A percentile compares a stretch with the other conserved stretches of the same genome.
phyloP scores from a whole-genome alignment of 2,329 filamentous ascomycete species.

The Mycosphaerella arachidis region DNA sequence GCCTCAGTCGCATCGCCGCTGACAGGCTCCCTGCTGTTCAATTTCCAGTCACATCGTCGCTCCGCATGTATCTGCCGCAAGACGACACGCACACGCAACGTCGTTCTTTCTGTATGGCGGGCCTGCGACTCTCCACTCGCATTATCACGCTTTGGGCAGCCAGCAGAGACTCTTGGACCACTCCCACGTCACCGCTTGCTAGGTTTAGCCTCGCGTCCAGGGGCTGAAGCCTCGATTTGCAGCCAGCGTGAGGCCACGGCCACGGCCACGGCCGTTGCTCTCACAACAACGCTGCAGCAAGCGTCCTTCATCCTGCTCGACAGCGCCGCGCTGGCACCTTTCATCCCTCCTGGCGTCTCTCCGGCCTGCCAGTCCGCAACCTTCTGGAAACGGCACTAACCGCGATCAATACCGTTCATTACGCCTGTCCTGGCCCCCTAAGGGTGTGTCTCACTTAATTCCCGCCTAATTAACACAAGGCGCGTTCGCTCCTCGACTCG shows the following conservation, averaged over 20 bases:
- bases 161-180: conserved; percentile 4
- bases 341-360: not conserved
- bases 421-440: conserved; percentile 10
- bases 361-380: conserved; percentile 10
- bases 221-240: not conserved
- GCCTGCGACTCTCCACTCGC: not conserved
- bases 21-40: not conserved
- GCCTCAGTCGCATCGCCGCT: not conserved
- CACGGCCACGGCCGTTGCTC: not conserved
- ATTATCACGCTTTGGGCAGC: conserved; percentile 6
- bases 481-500: conserved; percentile 10
- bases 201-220: not conserved
- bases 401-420: conserved; percentile 16
- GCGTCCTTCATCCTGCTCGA: not conserved
- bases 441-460: conserved; percentile 25
- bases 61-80: not conserved
- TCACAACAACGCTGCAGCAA: not conserved
- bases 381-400: conserved; percentile 20
- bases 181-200: conserved; percentile 9
- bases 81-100: not conserved
- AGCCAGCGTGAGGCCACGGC: not conserved
- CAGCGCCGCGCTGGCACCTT: not conserved
- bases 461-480: conserved; percentile 22
- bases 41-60: not conserved
- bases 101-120: not conserved